Percentiles rank a stretch among this genome's conserved stretches.
Conservation (phyloP, 1,139 yeast species). For the Magnusiomyces fungicola region DNA sequence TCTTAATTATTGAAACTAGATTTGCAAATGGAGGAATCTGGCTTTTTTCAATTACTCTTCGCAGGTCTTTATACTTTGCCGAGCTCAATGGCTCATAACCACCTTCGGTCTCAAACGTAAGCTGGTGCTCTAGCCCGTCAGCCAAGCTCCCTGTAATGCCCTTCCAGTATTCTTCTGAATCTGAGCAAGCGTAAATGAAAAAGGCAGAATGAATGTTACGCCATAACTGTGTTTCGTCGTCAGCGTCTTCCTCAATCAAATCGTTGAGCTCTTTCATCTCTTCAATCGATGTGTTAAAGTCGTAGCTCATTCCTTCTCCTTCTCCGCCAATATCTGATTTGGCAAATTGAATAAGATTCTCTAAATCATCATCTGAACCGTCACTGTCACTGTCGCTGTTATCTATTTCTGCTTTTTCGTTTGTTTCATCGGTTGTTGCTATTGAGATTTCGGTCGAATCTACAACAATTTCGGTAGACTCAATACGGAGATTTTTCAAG, state of each 20-base stretch:
- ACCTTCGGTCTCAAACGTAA: no score
- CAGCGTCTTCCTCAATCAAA: not conserved
- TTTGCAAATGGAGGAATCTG: not conserved
- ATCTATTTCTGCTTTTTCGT: not conserved
- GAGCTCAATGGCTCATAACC: no score
- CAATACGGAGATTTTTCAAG: not conserved
- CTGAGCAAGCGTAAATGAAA: not conserved
- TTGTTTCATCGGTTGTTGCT: not conserved
- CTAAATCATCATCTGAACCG: not conserved
- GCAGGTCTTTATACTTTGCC: no score
- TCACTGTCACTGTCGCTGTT: not conserved
- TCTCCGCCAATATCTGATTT: conserved; percentile 3
- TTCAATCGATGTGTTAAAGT: not conserved
- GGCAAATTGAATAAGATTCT: not conserved
- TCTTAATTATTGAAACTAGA: not conserved
- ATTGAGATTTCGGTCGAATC: not conserved
- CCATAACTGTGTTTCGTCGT: not conserved
- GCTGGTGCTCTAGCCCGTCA: no score
- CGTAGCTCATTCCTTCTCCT: conserved; percentile 3
- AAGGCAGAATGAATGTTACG: not conserved
- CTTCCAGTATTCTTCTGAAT: not conserved
- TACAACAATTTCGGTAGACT: no score
- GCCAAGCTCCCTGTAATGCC: no score
- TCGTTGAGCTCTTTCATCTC: not conserved
- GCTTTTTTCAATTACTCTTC: no score